Evolutionary conservation across 805 yeast genomes (phyloP).

Genomic region (Pichia scutulata): DNA sequence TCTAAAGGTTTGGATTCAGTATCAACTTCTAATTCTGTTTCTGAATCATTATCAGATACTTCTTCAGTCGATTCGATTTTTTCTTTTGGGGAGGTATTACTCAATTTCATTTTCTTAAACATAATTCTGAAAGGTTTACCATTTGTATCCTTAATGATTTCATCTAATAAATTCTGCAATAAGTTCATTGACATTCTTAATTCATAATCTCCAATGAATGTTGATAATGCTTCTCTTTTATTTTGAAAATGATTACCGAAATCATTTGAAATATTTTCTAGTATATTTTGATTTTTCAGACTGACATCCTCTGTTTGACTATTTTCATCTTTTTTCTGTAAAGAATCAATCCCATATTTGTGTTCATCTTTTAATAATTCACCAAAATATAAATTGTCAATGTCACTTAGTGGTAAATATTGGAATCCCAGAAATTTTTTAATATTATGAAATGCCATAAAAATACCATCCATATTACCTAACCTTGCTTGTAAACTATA

Average conservation of each 20-base stretch:
- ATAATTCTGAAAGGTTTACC: constrained; percentile 33
- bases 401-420: constrained; percentile 65
- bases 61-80: constrained; percentile 3
- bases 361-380: constrained; percentile 10
- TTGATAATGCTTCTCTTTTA: constrained; percentile 31
- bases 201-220: constrained; percentile 57
- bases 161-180: constrained; percentile 39
- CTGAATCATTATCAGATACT: background rate
- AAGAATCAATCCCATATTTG: constrained; percentile 4
- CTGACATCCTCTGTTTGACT: background rate
- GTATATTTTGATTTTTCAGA: constrained; percentile 5
- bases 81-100: background rate
- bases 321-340: constrained; percentile 2
- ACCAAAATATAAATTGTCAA: constrained; percentile 59
- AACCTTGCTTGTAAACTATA: constrained; percentile 88
- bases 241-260: constrained; percentile 26
- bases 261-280: constrained; percentile 18
- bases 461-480: constrained; percentile 96
- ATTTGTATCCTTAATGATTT: constrained; percentile 26
- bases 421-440: constrained; percentile 81
- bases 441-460: constrained; percentile 84
- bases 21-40: background rate
- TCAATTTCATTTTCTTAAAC: constrained; percentile 10
- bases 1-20: background rate
- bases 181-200: constrained; percentile 52